Base-by-base conservation (phyloP, 2,329 filamentous ascomycete species). In the Colletotrichum godetiae region DNA sequence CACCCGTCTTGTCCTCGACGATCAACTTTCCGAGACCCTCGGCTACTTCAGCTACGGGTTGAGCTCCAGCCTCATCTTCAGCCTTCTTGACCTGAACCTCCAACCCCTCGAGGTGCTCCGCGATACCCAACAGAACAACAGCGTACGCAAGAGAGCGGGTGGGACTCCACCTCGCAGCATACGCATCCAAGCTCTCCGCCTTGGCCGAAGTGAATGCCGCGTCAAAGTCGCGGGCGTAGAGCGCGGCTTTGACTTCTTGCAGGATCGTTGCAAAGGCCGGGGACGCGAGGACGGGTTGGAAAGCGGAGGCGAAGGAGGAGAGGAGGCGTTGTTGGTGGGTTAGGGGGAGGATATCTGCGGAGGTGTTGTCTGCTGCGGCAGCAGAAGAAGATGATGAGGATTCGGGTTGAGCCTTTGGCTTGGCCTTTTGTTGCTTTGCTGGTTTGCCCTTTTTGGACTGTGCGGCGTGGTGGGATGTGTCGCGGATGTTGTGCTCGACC, bases 121-220 rank as follows among this genome's bases (percentile, higher is more conserved):
- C 73, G 13, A 90, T 78, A 8, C 78, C 79, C 61, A 81, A 72
- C 49, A 92, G 81, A n/a, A 92, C 82, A 3, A 83, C 79, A n/a
- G 91, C 86, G 83, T 98, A 98, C 75, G 92, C 94, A 65, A 98
- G 84, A 0, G 95, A 93, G 66, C 97, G 88, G 65, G 93, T 93
- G 1, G 96, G 94, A 82, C 95, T 98, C 95, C 96, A 99, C 77
- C 97, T 87, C 67, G 94, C 90, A 10, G 95, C 94, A 85, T 99
- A 99, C 11, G 93, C 94, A 74, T 93, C 90, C 22, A 98, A 88
- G 57, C 93, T 90, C 68, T 90, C 87, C 1, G 68, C 65, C 6
- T 56, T 27, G 22, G 74, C 74, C 58, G 87, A 87, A 0, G 91
- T 91, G 83, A 98, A 99, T 0, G 96, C 96, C 19, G 86, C 84